Evolutionary conservation across 1,139 yeast species (phyloP), one percentile per base, ranked within the genome.

Genomic region (Insectozyma bohioensis): DNA sequence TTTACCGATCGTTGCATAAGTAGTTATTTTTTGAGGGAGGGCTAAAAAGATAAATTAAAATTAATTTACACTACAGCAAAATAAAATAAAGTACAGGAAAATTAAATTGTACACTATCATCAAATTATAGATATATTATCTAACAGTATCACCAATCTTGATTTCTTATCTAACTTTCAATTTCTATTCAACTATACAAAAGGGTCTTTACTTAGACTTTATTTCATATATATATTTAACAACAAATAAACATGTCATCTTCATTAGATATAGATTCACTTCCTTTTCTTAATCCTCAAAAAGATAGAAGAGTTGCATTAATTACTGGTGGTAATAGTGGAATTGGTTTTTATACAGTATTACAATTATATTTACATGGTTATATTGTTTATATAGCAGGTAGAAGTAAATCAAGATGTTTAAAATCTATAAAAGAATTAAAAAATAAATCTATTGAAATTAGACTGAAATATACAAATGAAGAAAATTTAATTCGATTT

Each of bases 281-380:
- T 7, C 69, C 70, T 1, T 72, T 66, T 44, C 47, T 54, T 21
- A 54, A 70, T 37, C 75, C 77, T 0, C 31, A 38, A 5, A 39
- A 26, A 9, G 72, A 71, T 13, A 64, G 84, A 17, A 64, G 75
- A 37, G 80, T 83, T 2, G 88, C 83, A 0, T 57, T 85, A 5
- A 77, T 86, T 19, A 82, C 94, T 0, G 95, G 95, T 1, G 95
- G 88, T 5, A 84, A 81, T 49, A 71, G 82, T 28, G 95, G 95
- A 0, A 71, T 85, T 14, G 95, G 96, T 4, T 85, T 79, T 68
- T 83, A 65, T 52, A 82, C 94, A 0, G 85, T 75, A 3, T 60
- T 85, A 13, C 94, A 85, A 48, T 66, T 87, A 9, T 85, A 80
- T 49, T 61, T 85, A 34, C 95, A 85, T 49, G 96, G 96, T 0